Conservation (phyloP, 2,329 filamentous ascomycete species). For the Emericellopsis atlantica region DNA sequence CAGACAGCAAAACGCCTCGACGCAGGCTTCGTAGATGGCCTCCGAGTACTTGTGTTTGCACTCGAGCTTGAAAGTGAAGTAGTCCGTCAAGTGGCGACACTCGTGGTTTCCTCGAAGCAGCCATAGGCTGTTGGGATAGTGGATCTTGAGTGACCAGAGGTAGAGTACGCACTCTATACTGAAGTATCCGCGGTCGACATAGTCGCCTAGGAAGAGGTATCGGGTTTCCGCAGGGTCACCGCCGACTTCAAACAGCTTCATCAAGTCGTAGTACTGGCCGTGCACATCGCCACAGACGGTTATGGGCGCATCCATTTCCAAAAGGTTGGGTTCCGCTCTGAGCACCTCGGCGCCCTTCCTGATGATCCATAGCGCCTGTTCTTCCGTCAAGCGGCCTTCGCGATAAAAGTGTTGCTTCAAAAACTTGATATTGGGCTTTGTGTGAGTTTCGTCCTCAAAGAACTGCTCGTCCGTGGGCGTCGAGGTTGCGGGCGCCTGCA, state of each 20-base stretch:
- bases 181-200: conserved; percentile 96
- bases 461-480: conserved; percentile 92
- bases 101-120: conserved; percentile 96
- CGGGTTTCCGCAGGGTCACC: conserved; percentile 92
- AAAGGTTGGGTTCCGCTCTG: conserved; percentile 80
- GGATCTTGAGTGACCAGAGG: conserved; percentile 96
- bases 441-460: conserved; percentile 72
- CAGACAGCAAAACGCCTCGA: conserved; percentile 93
- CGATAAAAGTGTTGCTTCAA: conserved; percentile 98
- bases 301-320: conserved; percentile 99
- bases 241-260: conserved; percentile 98
- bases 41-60: conserved; percentile 99
- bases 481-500: conserved; percentile 90
- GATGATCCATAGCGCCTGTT: conserved; percentile 95
- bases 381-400: conserved; percentile 91
- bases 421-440: conserved; percentile 86
- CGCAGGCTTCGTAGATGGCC: conserved; percentile 89
- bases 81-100: conserved; percentile 96
- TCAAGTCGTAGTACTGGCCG: conserved; percentile 97
- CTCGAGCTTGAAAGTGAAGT: conserved; percentile 99
- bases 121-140: conserved; percentile 97
- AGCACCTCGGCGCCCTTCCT: conserved; percentile 77
- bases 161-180: conserved; percentile 99
- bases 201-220: conserved; percentile 95
- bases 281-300: conserved; percentile 98